Percentiles rank a stretch among this genome's conserved stretches.
phyloP scores from a whole-genome alignment of 371 early-diverging fungal genomes.

The Mortierella sp. region DNA sequence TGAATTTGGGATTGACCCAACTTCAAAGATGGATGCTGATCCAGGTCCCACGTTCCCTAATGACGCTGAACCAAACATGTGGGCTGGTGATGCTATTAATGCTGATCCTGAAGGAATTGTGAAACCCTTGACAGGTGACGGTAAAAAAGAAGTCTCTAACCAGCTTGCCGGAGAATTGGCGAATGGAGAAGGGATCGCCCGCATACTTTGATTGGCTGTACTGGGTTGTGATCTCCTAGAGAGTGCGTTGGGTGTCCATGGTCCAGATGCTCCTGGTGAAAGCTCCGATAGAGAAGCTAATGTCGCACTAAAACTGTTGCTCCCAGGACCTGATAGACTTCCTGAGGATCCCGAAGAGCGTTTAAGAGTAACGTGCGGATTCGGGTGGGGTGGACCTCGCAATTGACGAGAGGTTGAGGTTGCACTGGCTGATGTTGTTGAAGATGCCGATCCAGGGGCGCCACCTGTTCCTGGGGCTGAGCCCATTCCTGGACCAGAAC shows the following conservation, averaged over 20 bases:
- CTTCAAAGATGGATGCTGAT: slow-evolving; percentile 23
- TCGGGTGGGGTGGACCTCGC: slow-evolving; percentile 33
- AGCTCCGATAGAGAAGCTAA: slow-evolving; percentile 28
- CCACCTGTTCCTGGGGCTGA: neutral
- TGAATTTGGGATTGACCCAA: slow-evolving; percentile 8
- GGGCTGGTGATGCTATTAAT: neutral
- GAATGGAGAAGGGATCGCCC: slow-evolving; percentile 46
- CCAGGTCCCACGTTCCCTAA: neutral
- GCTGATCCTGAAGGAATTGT: neutral
- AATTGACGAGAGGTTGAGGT: slow-evolving; percentile 28
- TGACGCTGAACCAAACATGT: neutral
- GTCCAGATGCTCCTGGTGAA: slow-evolving; percentile 34
- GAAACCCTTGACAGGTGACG: slow-evolving; percentile 26
- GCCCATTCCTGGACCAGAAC: neutral
- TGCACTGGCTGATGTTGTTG: slow-evolving; percentile 6
- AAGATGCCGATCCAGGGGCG: slow-evolving; percentile 28
- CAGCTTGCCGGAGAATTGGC: slow-evolving; percentile 38
- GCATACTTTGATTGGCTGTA: slow-evolving; percentile 28
- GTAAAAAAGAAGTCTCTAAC: slow-evolving; percentile 27
- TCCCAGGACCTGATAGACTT: slow-evolving; percentile 19
- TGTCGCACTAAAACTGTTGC: slow-evolving; percentile 18
- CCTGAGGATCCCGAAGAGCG: slow-evolving; percentile 27
- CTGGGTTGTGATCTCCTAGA: slow-evolving; percentile 17
- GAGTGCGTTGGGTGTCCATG: slow-evolving; percentile 19
- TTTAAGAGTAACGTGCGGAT: slow-evolving; percentile 31